Base-by-base conservation (phyloP, 192 early-diverging fungal species). In the Cetraspora pellucida region DNA sequence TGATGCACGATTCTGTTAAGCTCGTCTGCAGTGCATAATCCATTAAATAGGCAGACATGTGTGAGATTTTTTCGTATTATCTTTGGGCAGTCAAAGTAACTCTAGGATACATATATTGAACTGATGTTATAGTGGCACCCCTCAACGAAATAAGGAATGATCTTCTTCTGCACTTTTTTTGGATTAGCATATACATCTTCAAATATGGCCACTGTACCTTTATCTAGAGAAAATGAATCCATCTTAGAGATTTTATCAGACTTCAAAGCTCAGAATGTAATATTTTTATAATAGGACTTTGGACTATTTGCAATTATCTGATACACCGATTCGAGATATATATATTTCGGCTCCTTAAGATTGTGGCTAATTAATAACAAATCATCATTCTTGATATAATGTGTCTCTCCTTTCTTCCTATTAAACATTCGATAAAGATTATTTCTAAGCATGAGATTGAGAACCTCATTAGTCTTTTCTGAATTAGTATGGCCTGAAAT, bases 371-470 rank as follows among this genome's bases (percentile, higher is more conserved):
- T 61, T n/a, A 61, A 23, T 28, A 61, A n/a, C 11, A 61, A 10
- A 30, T 61, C 59, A 61, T 61, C 59, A 30, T 23, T n/a, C 28
- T 61, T 60, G 19, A 60, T 61, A 61, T 61, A 13, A 11, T 21
- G 59, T 13, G 16, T 61, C 21, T 21, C 59, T 49, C 47, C 47
- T 61, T 61, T 11, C 21, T 61, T 61, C 28, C 3, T 21, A 2
- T 8, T 61, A 8, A 61, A 61, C 2, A 11, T 61, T 61, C 59
- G 59, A 61, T 61, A 23, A 10, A 11, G 21, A n/a, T 61, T 61
- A 60, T 60, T 60, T 25, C 58, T 19, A 2, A 2, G 4, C 28
- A 61, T 11, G 21, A 61, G 59, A 30, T 30, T 61, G 21, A 61
- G 10, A 61, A 61, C 21, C 21, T 61, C 10, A 11, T 13, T 10